Evolutionary conservation across 148 eudicot species (phyloP), one percentile per base, ranked within the genome.

Genomic region (Camellia japonica): DNA sequence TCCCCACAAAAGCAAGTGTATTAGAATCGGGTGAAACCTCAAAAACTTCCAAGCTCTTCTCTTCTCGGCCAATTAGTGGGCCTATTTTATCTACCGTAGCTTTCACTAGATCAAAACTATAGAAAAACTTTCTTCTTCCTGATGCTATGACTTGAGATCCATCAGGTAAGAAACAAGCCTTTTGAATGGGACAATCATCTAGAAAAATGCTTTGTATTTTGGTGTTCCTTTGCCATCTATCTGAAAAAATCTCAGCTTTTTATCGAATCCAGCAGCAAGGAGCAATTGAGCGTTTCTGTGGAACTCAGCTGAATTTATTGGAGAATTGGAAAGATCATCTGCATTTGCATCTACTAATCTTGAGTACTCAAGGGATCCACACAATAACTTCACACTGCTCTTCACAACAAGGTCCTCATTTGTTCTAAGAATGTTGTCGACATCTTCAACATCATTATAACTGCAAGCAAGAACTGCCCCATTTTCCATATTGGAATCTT

Each of bases 1-100:
- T 95, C 54, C 97, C 99, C 72, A 91, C 75, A 85, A 95, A 92
- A 5, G 99, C 97, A 61, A 95, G 93, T 11, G 93, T 95, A 3
- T 78, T 86, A 20, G 99, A 95, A 90, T 95, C 97, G 1, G 99
- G 95, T 68, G 97, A 93, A 81, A 95, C 92, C 87, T 89, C 99
- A 81, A 93, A 95, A 51, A 58, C 19, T 83, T 95, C 97, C 83
- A 95, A 81, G 83, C 97, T 95, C 84, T 90, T 95, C 86, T 95
- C 99, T 43, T 95, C 99, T 86, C 99, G 86, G 16, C 99, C 99
- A 2, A 86, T 85, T 59, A 95, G 77, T 19, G 97, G 97, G 42
- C 97, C 97, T 6, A 92, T 86, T 79, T 88, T 92, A 80, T 93
- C 98, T 10, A 87, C 79, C 47, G n/a, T 82, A 1, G 97, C 91